Evolutionary conservation across 768 basidiomycete species (phyloP), one percentile per base, ranked within the genome.

Genomic region (Leccinum variicolor): DNA sequence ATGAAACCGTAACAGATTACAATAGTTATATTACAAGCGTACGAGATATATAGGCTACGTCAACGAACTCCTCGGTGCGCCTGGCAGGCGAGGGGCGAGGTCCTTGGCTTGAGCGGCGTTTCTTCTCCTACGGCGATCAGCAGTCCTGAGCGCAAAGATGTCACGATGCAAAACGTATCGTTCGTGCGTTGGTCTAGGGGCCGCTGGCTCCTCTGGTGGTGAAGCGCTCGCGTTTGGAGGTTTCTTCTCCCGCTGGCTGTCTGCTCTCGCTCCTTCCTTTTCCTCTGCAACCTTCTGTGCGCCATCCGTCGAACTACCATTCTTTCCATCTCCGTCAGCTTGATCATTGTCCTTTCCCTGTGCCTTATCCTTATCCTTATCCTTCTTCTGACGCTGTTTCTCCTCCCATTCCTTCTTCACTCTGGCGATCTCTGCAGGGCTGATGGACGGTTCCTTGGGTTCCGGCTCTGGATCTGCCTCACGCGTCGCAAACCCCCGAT

Each of bases 321-420:
- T 31, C 49, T 64, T 57, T 39, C 75, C 75, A 54, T 76, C 73
- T 19, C 73, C 75, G 48, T 75, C 74, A 17, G 59, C 63, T 47
- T 69, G 59, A 11, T 66, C 61, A 8, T 49, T 62, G 26, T 77
- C 75, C 41, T 76, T 74, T 63, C 80, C 79, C 69, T 83, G 78
- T 57, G 75, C 78, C 61, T 78, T 79, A 63, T 85, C 78, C 61
- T 78, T 79, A 63, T 85, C 78, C 59, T 78, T 79, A 62, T 85
- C 79, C 62, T 75, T 71, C 70, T 85, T 89, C 69, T 75, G 75
- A 62, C 75, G 83, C 73, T 89, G 86, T 65, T 80, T 84, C 63
- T 84, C 85, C 70, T 87, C 90, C 88, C 86, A 94, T 73, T 90
- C 89, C 63, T 77, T 83, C 71, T 86, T 92, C 65, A 87, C 84